Percentiles rank a stretch among this genome's conserved stretches.
Conservation (phyloP, 345 rosid species). For the Trapa bicornis region DNA sequence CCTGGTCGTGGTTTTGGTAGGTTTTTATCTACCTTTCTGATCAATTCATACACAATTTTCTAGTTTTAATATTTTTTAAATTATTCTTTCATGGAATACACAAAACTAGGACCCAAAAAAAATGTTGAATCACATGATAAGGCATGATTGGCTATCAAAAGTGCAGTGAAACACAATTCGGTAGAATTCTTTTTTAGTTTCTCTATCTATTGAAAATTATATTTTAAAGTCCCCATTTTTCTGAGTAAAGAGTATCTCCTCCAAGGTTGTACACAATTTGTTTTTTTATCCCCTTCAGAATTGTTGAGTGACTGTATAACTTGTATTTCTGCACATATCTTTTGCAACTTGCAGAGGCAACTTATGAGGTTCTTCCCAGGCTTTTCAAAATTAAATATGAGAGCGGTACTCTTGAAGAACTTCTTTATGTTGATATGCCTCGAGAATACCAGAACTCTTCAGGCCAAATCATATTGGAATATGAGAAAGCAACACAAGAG, state of each 20-base stretch:
- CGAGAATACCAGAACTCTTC: conserved; percentile 78
- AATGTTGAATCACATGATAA: background rate
- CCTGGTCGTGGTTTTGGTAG: conserved; percentile 71
- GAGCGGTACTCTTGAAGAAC: conserved; percentile 95
- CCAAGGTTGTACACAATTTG: background rate
- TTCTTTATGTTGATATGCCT: conserved; percentile 94
- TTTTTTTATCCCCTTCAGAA: background rate
- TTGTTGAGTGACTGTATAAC: background rate
- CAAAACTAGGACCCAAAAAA: too few relatives aligned
- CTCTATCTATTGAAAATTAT: background rate
- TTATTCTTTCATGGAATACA: background rate
- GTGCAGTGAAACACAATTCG: background rate
- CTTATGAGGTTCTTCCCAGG: conserved; percentile 95
- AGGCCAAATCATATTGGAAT: conserved; percentile 90
- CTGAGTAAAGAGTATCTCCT: background rate
- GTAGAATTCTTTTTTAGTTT: background rate
- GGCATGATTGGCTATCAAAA: background rate
- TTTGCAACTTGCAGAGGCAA: conserved; percentile 53
- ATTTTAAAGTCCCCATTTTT: background rate
- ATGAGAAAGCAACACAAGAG: conserved; percentile 97
- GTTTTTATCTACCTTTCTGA: conserved; percentile 7
- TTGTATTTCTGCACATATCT: background rate
- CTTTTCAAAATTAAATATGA: conserved; percentile 97
- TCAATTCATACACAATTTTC: background rate
- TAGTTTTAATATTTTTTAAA: background rate